Base-by-base conservation (phyloP, 2,329 filamentous ascomycete genomes). In the Zalaria sp. region DNA sequence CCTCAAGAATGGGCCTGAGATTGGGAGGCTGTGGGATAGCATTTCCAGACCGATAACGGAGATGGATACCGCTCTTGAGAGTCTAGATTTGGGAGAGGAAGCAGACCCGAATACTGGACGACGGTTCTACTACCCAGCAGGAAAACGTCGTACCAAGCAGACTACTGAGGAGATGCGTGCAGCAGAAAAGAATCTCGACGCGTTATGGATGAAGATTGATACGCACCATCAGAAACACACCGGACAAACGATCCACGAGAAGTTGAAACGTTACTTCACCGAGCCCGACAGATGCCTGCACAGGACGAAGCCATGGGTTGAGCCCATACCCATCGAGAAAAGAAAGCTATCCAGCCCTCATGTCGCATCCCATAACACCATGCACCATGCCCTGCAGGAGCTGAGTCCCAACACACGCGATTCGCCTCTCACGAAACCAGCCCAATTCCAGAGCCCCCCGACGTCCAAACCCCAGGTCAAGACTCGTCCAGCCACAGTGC, bases 171-270 rank as follows among this genome's bases (percentile, higher is more conserved):
- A 53, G 0, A 59, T 76, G 53, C 61, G 64, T 6, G 47, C 37
- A 2, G 69, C 72, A 0, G 72, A 78, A 53, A 26, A 35, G 0
- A 58, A 63, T 26, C 57, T 77, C 4, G 71, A 74, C 47, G 42
- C 37, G 0, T 67, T 73, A 43, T 74, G 69, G 71, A 43, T 39
- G 2, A 50, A 45, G 31, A 11, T 54, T 3, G 45, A 43, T 6
- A 28, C 27, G 29, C 43, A 38, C 27, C 35, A 37, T 26, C 39
- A 43, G n/a, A n/a, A 25, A 11, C 43, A 42, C 26, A 42, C 34
- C 5, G 29, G 27, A 3, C 36, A 34, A 26, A 27, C 27, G 11
- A 25, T 34, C 29, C 26, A 28, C n/a, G 11, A 27, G 28, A 35
- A 38, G 10, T 40, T 44, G 28, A 38, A 34, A 29, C 31, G 42